Conservation (phyloP, 1,284 basidiomycete species). For the Takashimella koratensis region DNA sequence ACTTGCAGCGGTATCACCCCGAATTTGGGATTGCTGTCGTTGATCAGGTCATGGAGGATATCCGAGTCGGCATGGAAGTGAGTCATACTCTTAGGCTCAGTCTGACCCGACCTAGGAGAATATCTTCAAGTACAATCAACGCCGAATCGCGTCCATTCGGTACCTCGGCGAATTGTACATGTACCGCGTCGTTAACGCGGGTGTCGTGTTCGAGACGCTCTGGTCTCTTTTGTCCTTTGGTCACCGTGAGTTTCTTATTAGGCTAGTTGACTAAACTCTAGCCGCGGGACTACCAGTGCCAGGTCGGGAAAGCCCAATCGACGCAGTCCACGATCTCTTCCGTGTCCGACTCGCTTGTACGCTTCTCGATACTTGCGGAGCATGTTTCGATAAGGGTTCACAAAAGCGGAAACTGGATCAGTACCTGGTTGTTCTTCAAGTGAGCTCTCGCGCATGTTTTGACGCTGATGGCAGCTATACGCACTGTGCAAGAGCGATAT, state of each 20-base stretch:
- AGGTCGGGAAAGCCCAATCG: slow-evolving; percentile 67
- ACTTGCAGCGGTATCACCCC: slow-evolving; percentile 86
- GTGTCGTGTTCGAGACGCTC: slow-evolving; percentile 86
- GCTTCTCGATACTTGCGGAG: slow-evolving; percentile 91
- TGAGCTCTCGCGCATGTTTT: slow-evolving; percentile 43
- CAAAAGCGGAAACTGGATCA: slow-evolving; percentile 88
- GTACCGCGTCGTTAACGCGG: slow-evolving; percentile 85
- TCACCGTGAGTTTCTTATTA: slow-evolving; percentile 64
- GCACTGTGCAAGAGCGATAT: slow-evolving; percentile 77
- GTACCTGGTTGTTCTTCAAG: slow-evolving; percentile 90
- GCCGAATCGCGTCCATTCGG: slow-evolving; percentile 82
- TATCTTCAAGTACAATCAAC: slow-evolving; percentile 90
- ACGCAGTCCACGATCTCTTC: slow-evolving; percentile 95
- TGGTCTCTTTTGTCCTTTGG: slow-evolving; percentile 97
- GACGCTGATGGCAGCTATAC: slow-evolving; percentile 62
- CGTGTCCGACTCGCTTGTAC: slow-evolving; percentile 87
- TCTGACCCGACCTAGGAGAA: slow-evolving; percentile 64
- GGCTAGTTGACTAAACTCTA: slow-evolving; percentile 5
- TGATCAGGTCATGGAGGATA: slow-evolving; percentile 90
- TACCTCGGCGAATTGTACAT: slow-evolving; percentile 97
- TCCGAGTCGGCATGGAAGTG: slow-evolving; percentile 79
- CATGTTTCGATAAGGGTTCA: slow-evolving; percentile 91
- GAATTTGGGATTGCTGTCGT: slow-evolving; percentile 83
- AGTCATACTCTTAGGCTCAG: too few species aligned
- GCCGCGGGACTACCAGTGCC: slow-evolving; percentile 88